Evolutionary conservation across 169 alveolate genomes (phyloP), one percentile per base, ranked within the genome.

Genomic region (Cryptosporidium andersoni): DNA sequence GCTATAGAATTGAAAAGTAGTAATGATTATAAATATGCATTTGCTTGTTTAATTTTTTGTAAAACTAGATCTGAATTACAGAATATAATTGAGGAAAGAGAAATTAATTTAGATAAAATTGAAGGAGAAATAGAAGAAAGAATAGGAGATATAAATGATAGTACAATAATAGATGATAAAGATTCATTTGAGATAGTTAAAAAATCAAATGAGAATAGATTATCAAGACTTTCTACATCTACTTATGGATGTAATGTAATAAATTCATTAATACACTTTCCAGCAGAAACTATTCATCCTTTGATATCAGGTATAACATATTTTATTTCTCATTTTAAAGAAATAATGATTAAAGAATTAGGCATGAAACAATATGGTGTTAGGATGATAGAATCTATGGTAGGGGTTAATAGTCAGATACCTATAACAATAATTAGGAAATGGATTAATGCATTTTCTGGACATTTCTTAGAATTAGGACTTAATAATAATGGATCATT

Each of bases 211-310:
- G 81, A 49, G 36, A 36, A 11, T 3, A 47, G 3, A 3, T 12
- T 7, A 16, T 53, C 63, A 5, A 47, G 39, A 5, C 39, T 16
- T 16, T 58, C 42, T 47, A 74, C 60, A 14, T 37, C 85, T 1
- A 43, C 68, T 9, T 68, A 74, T 43, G 85, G 85, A 6, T 74
- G 85, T 74, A 14, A 34, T 47, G 40, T 74, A 39, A 74, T 74
- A 16, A 74, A 68, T 34, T 74, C 85, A 5, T 48, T 74, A 12
- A 58, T 68, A 56, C 55, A 74, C 52, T 74, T 74, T 14, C 85
- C 85, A 39, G 63, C 40, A 7, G 85, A 74, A 12, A 58, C 85
- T 43, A 74, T 74, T 42, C 85, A 74, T 37, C 85, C 85, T 8
- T 9, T 74, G 25, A 74, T 53, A 25, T 58, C 74, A 37, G 85